Base-by-base conservation (phyloP, 169 alveolate species). In the Plasmodium coatneyi region DNA sequence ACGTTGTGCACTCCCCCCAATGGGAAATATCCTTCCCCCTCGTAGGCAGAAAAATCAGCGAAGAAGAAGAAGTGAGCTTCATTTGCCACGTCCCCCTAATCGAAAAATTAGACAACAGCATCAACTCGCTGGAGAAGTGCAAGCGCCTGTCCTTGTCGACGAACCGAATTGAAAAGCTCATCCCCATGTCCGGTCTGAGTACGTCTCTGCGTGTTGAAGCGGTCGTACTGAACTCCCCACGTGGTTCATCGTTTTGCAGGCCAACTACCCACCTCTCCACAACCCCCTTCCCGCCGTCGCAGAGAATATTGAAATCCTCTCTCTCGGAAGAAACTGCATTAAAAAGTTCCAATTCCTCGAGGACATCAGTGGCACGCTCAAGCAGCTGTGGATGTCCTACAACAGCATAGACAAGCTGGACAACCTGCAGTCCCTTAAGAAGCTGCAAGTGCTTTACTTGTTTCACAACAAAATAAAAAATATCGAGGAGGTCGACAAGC, bases 141-240 rank as follows among this genome's bases (percentile, higher is more conserved):
- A 84, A 72, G 66, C 92, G 92, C 19, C 41, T 84, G 41, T 84
- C 92, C 54, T 74, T 84, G 32, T 84, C 92, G 5, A 84, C 92
- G 4, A 84, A 84, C 39, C 43, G 92, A 36, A 84, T 84, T 32
- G 92, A 84, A 22, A 84, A 84, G 16, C 43, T 84, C 1, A 25
- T 84, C 14, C 92, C 92, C 10, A 84, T 84, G 92, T 71, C 92
- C 12, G 92, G 92, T 1, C 30, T 84, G 30, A 84, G 92, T 84
- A 84, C 1, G 60, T 41, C 30, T 28, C 3, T 19, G 32, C 19
- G 25, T 84, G 54, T 14, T 49, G 60, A 43, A 16, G 3, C n/a
- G 22, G 60, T 0, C 60, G 6, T 16, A 12, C n/a, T 10, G 56
- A 2, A 2, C 5, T 46, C 7, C 14, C 12, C 14, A 41, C 49